Percentiles rank a stretch among this genome's conserved stretches.
Conservation (phyloP, 208 protist genomes). For the Leishmania amazonensis region DNA sequence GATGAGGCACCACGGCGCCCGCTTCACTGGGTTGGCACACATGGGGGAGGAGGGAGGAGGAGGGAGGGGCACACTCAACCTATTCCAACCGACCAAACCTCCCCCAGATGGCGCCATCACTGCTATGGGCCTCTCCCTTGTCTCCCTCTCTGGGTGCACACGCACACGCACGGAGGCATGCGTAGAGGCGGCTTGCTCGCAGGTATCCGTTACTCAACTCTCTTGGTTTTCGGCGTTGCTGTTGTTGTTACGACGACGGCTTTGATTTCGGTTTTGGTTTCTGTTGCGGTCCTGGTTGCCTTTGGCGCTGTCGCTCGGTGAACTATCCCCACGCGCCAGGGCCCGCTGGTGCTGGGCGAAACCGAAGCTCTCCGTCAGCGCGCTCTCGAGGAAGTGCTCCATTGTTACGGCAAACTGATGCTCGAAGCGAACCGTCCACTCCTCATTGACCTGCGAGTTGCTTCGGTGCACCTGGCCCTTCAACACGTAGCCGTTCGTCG, state of each 20-base stretch:
- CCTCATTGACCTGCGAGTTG: constrained; percentile 60
- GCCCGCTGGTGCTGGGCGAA: constrained; percentile 54
- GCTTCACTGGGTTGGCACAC: background rate
- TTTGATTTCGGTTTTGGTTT: background rate
- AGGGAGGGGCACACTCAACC: background rate
- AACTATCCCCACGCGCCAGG: constrained; percentile 21
- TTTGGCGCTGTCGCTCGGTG: constrained; percentile 9
- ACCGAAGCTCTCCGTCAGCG: constrained; percentile 88
- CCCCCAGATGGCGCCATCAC: background rate
- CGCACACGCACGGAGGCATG: background rate
- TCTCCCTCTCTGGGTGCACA: background rate
- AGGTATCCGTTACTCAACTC: background rate
- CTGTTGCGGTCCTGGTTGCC: constrained; percentile 1
- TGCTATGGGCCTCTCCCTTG: background rate
- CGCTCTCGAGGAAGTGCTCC: constrained; percentile 83
- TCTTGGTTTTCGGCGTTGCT: constrained; percentile 17
- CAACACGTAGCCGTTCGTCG: constrained; percentile 58
- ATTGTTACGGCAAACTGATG: constrained; percentile 81
- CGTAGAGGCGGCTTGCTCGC: background rate
- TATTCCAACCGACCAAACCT: background rate
- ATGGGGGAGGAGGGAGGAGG: too few species aligned
- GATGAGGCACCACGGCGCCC: background rate
- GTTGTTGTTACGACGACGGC: constrained; percentile 4
- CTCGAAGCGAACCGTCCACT: constrained; percentile 82
- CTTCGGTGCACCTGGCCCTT: constrained; percentile 70